Evolutionary conservation across 2,329 filamentous ascomycete species (phyloP), one percentile per base, ranked within the genome.

Genomic region (Plectosphaerella cucumerina): DNA sequence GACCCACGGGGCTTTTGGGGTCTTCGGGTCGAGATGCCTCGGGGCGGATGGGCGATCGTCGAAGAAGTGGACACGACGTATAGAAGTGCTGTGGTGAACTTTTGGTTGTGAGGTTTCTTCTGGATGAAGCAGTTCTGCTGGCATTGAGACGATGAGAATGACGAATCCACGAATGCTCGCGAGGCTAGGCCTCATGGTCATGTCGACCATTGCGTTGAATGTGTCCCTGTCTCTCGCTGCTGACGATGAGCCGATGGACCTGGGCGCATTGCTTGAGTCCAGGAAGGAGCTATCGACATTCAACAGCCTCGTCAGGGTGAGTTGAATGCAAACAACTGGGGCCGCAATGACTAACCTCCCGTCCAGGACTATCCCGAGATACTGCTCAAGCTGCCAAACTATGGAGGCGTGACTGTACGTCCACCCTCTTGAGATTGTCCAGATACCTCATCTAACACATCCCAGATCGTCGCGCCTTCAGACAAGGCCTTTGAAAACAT

Each of bases 401-500:
- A 68, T 33, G 56, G 65, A 17, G 74, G 75, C 45, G 67, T 76
- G 33, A 77, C 75, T 3, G 72, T 75, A 59, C 54, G 70, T 62
- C 9, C 3, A 33, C 17, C 10, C 21, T 33, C 26, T 17, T 41
- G n/a, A 20, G 20, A 26, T 34, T 18, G 39, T 35, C 47, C 3
- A 9, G 22, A 9, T 43, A 21, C 12, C 43, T 37, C 23, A 42
- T 3, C 21, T 41, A 14, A 51, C 33, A 8, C 41, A 9, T 14
- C 35, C 3, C 48, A 69, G 65, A 71, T 85, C 56, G 77, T 84
- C 56, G 82, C 77, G 0, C 83, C 83, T 9, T 77, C 70, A 53
- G 80, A 84, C 58, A 68, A 70, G 2, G 81, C 81, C 15, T 84
- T 85, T 66, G 69, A 75, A 17, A 71, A 74, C 48, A 79, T 83